phyloP scores from a whole-genome alignment of 1,284 basidiomycete genomes.

The Sporisorium reilianum region DNA sequence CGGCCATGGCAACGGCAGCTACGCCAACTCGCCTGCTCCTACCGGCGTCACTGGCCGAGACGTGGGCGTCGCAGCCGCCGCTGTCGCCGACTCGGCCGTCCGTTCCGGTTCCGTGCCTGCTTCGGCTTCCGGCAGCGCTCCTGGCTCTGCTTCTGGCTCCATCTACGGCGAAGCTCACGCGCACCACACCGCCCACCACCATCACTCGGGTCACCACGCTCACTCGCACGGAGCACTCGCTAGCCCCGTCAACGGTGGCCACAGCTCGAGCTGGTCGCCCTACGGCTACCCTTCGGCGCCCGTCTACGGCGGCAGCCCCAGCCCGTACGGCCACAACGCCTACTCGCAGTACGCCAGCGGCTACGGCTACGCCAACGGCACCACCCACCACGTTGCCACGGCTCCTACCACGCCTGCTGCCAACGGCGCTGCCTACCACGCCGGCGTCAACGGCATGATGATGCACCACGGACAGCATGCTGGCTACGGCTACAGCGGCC shows the following conservation, averaged over 20 bases:
- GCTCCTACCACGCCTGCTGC: slow-evolving; percentile 51
- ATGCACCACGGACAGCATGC: slow-evolving; percentile 56
- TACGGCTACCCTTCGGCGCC: slow-evolving; percentile 53
- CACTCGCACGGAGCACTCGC: slow-evolving; percentile 42
- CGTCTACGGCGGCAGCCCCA: slow-evolving; percentile 48
- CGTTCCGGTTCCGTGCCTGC: slow-evolving; percentile 48
- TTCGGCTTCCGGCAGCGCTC: slow-evolving; percentile 47
- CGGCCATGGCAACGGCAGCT: slow-evolving; percentile 49
- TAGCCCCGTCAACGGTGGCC: slow-evolving; percentile 50
- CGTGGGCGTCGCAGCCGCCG: slow-evolving; percentile 39
- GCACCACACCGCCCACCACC: slow-evolving; percentile 42
- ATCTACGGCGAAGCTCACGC: slow-evolving; percentile 52
- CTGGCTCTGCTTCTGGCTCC: slow-evolving; percentile 50
- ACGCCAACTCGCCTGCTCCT: slow-evolving; percentile 52
- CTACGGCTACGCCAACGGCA: slow-evolving; percentile 51
- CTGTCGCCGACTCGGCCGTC: slow-evolving; percentile 44
- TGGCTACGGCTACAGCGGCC: slow-evolving; percentile 49
- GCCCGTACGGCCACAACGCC: slow-evolving; percentile 53
- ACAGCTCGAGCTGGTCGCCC: slow-evolving; percentile 54
- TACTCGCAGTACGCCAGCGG: slow-evolving; percentile 54
- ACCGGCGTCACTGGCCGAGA: slow-evolving; percentile 39
- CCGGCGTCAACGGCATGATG: slow-evolving; percentile 53
- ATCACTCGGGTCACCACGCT: slow-evolving; percentile 43
- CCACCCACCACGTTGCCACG: slow-evolving; percentile 40
- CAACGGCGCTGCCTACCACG: slow-evolving; percentile 39